Conservation (phyloP, 2,329 filamentous ascomycete genomes). For the Coniella lustricola region DNA sequence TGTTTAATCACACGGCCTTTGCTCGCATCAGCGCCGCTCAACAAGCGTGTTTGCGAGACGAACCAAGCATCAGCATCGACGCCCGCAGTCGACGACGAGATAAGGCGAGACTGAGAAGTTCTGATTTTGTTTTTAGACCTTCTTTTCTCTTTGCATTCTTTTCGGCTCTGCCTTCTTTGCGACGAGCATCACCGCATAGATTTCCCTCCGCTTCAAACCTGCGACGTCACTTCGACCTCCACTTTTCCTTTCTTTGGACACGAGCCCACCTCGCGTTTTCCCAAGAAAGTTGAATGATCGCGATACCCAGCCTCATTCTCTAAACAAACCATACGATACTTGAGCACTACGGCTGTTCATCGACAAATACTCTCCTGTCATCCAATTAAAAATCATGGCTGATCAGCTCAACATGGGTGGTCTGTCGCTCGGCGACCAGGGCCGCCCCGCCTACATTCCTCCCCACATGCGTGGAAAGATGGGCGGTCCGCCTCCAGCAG, state of each 20-base stretch:
- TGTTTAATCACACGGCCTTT: slow-evolving; percentile 9
- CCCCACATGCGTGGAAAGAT: slow-evolving; percentile 69
- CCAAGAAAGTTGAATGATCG: slow-evolving; percentile 12
- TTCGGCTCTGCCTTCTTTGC: slow-evolving; percentile 11
- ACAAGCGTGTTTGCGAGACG: slow-evolving; percentile 11
- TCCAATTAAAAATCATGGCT: slow-evolving; percentile 55
- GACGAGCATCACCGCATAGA: slow-evolving; percentile 10
- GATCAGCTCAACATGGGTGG: slow-evolving; percentile 78
- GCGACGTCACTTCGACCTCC: slow-evolving; percentile 4
- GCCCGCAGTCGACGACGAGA: not conserved
- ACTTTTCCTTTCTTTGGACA: slow-evolving; percentile 9
- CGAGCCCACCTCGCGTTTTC: slow-evolving; percentile 7
- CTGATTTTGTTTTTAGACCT: slow-evolving; percentile 5
- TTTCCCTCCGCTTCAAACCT: not conserved
- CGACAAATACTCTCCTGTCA: slow-evolving; percentile 8
- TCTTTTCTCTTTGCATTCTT: slow-evolving; percentile 11
- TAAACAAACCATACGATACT: slow-evolving; percentile 10
- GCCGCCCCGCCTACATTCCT: slow-evolving; percentile 65
- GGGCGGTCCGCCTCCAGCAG: slow-evolving; percentile 24
- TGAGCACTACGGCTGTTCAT: slow-evolving; percentile 13
- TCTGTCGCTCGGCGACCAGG: slow-evolving; percentile 52
- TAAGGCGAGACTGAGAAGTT: slow-evolving; percentile 11
- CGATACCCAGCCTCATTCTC: slow-evolving; percentile 8
- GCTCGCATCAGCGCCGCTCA: slow-evolving; percentile 1
- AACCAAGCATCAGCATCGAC: slow-evolving; percentile 14